These are phyloP conservation scores for Eucalyptus sp. DNA, from an alignment of 345 rosid genomes.

Conservation along the genomic window DNA sequence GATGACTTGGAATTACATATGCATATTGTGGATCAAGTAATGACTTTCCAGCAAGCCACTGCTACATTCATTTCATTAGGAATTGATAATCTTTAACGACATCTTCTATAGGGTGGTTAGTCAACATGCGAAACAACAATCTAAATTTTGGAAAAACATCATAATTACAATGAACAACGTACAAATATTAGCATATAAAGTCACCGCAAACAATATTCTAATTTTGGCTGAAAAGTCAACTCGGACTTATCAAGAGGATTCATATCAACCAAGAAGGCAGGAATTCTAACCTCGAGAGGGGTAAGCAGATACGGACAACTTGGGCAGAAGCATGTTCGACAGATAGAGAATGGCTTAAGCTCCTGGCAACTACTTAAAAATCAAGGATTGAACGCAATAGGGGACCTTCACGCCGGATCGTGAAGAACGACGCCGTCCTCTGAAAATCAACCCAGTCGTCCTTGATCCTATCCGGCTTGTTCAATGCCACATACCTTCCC, in stretches of 20 bases:
- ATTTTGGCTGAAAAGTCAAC: background rate
- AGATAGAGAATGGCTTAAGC: background rate
- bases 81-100: background rate
- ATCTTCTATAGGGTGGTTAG: background rate
- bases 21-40: background rate
- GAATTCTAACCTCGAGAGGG: background rate
- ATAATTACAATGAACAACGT: background rate
- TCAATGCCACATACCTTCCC: background rate
- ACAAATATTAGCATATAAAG: background rate
- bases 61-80: background rate
- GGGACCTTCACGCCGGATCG: background rate
- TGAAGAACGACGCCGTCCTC: background rate
- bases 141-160: background rate
- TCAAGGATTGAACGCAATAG: background rate
- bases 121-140: background rate
- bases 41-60: background rate
- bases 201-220: background rate
- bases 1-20: background rate
- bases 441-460: background rate
- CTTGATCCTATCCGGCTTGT: background rate
- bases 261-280: background rate
- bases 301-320: background rate
- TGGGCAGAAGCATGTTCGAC: background rate
- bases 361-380: background rate
- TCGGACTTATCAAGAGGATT: background rate